Percentiles rank a stretch among this genome's conserved stretches.
Conservation (phyloP, 495 filamentous ascomycete genomes). For the Podospora bellae-mahoneyi region DNA sequence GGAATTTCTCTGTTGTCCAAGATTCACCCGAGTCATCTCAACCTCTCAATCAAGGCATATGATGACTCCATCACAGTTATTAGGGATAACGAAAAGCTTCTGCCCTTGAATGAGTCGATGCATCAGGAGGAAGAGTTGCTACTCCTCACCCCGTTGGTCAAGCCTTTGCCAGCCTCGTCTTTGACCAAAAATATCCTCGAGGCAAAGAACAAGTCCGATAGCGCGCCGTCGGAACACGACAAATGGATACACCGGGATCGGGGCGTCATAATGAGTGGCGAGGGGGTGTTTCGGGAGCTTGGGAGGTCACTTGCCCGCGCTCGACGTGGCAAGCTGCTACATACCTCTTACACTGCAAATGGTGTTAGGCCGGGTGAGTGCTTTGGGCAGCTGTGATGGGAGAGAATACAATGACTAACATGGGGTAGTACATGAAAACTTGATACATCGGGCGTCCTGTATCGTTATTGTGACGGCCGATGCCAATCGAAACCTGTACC, state of each 20-base stretch:
- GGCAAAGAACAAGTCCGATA: slow-evolving; percentile 43
- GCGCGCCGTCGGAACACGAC: slow-evolving; percentile 48
- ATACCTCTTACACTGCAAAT: slow-evolving; percentile 89
- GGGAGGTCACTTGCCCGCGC: slow-evolving; percentile 78
- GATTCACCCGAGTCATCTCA: slow-evolving; percentile 73
- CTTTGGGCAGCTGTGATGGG: background rate
- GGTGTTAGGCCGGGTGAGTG: slow-evolving; percentile 66
- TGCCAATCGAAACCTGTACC: slow-evolving; percentile 84
- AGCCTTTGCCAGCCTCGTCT: slow-evolving; percentile 79
- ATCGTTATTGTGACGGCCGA: slow-evolving; percentile 88
- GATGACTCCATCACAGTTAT: slow-evolving; percentile 83
- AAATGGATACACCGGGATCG: slow-evolving; percentile 55
- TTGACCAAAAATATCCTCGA: slow-evolving; percentile 54
- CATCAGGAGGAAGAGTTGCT: slow-evolving; percentile 80
- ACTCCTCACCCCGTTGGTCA: slow-evolving; percentile 78
- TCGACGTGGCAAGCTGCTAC: slow-evolving; percentile 73
- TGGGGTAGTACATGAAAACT: slow-evolving; percentile 68
- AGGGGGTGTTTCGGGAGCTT: slow-evolving; percentile 81
- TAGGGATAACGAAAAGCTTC: slow-evolving; percentile 71
- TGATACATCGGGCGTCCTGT: slow-evolving; percentile 79
- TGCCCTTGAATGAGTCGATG: slow-evolving; percentile 73
- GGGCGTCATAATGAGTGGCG: slow-evolving; percentile 76
- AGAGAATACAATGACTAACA: slow-evolving; percentile 2
- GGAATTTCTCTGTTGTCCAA: slow-evolving; percentile 68
- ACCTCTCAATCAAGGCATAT: slow-evolving; percentile 76